Percentiles rank a stretch among this genome's conserved stretches.
Conservation (phyloP, 108 stramenopile species). For the Cyclotella choctawhatcheeana region DNA sequence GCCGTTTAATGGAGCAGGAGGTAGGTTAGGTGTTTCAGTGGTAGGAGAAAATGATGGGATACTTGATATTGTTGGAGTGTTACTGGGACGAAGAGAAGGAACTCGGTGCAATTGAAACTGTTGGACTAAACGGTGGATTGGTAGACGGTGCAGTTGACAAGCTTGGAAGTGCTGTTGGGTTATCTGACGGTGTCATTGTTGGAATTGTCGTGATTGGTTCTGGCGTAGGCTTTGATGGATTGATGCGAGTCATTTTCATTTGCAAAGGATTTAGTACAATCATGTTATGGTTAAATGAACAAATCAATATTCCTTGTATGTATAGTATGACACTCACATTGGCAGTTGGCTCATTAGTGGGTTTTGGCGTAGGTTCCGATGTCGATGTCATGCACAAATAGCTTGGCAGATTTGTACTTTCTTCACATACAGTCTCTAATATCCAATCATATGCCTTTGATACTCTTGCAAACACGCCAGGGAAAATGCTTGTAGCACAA, state of each 20-base stretch:
- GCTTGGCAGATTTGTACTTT: slow-evolving; percentile 38
- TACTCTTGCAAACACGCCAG: slow-evolving; percentile 49
- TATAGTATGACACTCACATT: not conserved
- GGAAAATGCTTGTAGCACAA: slow-evolving; percentile 20
- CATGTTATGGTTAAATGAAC: not conserved
- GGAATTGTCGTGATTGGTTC: not conserved
- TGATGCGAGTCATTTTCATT: not conserved
- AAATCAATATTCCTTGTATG: no score
- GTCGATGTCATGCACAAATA: slow-evolving; percentile 24
- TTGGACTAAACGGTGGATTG: not conserved
- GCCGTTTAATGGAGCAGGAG: not conserved
- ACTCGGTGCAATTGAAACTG: not conserved
- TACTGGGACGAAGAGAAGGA: not conserved
- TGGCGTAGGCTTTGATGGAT: no score
- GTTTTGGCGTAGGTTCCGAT: not conserved
- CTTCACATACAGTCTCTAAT: slow-evolving; percentile 32
- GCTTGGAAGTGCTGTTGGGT: slow-evolving; percentile 6
- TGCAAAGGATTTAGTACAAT: not conserved
- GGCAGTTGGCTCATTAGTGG: slow-evolving; percentile 9
- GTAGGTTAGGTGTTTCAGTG: not conserved
- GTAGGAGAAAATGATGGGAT: not conserved
- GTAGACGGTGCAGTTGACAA: not conserved
- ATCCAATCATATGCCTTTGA: slow-evolving; percentile 44
- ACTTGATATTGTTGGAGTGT: not conserved
- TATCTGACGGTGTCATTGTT: slow-evolving; percentile 5